A percentile compares a stretch with the other conserved stretches of the same genome.
Conservation (phyloP, 805 yeast species). For the Lachancea quebecensis region DNA sequence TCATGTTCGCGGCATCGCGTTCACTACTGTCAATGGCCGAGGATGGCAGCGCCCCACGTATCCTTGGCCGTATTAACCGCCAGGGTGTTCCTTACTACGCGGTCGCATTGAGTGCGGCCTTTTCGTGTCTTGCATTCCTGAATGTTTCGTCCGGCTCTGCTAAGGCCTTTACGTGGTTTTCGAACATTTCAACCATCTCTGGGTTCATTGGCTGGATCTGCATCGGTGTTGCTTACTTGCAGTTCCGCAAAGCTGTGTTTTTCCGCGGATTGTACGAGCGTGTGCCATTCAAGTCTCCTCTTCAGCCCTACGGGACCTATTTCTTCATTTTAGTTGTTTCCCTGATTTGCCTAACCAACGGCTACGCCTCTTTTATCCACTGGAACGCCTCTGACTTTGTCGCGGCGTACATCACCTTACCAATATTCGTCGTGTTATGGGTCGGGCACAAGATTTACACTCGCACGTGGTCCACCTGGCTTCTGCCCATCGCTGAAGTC, state of each 20-base stretch:
- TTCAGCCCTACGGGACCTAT: constrained; percentile 35
- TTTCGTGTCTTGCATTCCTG: constrained; percentile 42
- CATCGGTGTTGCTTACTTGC: constrained; percentile 42
- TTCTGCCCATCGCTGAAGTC: constrained; percentile 47
- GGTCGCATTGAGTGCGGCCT: constrained; percentile 4
- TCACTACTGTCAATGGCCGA: constrained; percentile 37
- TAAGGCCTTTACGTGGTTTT: constrained; percentile 53
- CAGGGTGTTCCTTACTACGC: constrained; percentile 46
- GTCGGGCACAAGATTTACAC: constrained; percentile 50
- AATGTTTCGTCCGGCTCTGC: constrained; percentile 43
- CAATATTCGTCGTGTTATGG: constrained; percentile 39
- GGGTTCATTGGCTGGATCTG: constrained; percentile 55
- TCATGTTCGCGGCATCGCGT: constrained; percentile 45
- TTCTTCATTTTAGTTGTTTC: constrained; percentile 37
- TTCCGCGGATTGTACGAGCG: constrained; percentile 45
- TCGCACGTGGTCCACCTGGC: constrained; percentile 37
- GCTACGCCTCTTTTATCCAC: constrained; percentile 57
- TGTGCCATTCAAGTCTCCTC: constrained; percentile 45
- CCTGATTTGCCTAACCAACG: constrained; percentile 60
- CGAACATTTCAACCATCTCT: constrained; percentile 53
- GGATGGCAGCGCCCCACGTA: constrained; percentile 43
- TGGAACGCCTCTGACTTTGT: constrained; percentile 53
- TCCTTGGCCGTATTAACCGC: constrained; percentile 39
- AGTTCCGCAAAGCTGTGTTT: constrained; percentile 54
- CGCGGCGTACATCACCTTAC: constrained; percentile 64